Evolutionary conservation across 805 yeast species (phyloP), one percentile per base, ranked within the genome.

Genomic region (Suhomyces canberraensis): DNA sequence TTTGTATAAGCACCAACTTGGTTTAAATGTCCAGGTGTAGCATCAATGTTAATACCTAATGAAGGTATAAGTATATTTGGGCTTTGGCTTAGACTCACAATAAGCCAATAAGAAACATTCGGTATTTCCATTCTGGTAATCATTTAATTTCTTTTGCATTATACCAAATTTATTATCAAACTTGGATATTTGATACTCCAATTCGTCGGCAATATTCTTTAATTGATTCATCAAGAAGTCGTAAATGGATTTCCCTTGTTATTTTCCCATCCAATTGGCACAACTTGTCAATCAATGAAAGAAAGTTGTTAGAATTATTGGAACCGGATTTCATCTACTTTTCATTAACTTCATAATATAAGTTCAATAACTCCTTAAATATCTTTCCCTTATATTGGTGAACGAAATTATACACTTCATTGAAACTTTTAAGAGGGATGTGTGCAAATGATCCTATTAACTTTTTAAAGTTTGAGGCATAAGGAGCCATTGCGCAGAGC

Each of bases 281-380:
- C 20, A 68, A 54, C 35, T 63, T 62, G 34, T 66, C 70, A 11
- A 68, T 70, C 32, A 68, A 53, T 2, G 61, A 52, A 11, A 65
- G 54, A 44, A 68, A 66, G 35, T 58, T 63, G 16, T 60, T 51
- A 39, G 45, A 34, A 17, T 44, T 34, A 13, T 34, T 33, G 8
- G 40, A 29, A 3, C 34, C 35, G 24, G 29, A 29, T 17, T 40
- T 30, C 11, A 35, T 37, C 14, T 26, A 25, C 29, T 39, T 24
- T 24, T 24, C 37, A 31, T 57, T 45, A 2, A 49, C 58, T 22
- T 64, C 69, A 38, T 60, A 61, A 35, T 68, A 72, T 37, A 66
- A 50, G 1, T 65, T 49, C n/a, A 68, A 47, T 16, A 68, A 48
- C 33, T 68, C 71, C 31, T 54, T 52, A 40, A 63, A 64, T 1